Conservation (phyloP, 2,329 filamentous ascomycete species). For the Cladosporium oxysporum region DNA sequence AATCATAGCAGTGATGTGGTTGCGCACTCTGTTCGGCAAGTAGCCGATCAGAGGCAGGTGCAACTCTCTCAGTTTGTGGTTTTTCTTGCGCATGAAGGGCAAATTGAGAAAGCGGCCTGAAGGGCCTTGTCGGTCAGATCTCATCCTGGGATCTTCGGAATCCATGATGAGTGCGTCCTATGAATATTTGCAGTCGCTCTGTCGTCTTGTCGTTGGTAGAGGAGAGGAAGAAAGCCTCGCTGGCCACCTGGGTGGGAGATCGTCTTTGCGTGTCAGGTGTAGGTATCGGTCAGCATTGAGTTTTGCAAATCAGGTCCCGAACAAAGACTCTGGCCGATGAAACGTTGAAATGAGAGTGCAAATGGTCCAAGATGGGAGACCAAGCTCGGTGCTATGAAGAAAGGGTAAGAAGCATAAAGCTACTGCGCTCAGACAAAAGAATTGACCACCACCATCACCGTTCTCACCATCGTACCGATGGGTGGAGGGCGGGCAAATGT, state of each 20-base stretch:
- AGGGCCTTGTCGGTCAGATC: slow-evolving; percentile 13
- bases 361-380: background rate
- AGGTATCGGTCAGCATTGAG: background rate
- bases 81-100: slow-evolving; percentile 41
- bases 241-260: background rate
- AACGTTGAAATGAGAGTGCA: background rate
- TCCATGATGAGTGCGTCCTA: background rate
- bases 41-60: slow-evolving; percentile 44
- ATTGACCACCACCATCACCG: background rate
- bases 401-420: background rate
- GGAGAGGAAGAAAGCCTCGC: background rate
- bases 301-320: background rate
- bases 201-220: background rate
- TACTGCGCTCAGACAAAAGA: background rate
- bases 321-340: background rate
- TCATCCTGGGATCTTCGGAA: slow-evolving; percentile 5
- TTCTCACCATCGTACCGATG: background rate
- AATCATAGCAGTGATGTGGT: slow-evolving; percentile 49
- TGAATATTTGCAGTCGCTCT: background rate
- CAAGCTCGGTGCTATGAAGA: background rate
- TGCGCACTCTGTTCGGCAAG: slow-evolving; percentile 46
- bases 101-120: slow-evolving; percentile 36
- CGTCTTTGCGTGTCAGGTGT: background rate
- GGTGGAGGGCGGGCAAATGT: background rate
- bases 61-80: slow-evolving; percentile 39